A percentile compares a stretch with the other conserved stretches of the same genome.
These are phyloP conservation scores for Cardamine occulta DNA, from an alignment of 345 rosid species.

Conservation along the genomic window DNA sequence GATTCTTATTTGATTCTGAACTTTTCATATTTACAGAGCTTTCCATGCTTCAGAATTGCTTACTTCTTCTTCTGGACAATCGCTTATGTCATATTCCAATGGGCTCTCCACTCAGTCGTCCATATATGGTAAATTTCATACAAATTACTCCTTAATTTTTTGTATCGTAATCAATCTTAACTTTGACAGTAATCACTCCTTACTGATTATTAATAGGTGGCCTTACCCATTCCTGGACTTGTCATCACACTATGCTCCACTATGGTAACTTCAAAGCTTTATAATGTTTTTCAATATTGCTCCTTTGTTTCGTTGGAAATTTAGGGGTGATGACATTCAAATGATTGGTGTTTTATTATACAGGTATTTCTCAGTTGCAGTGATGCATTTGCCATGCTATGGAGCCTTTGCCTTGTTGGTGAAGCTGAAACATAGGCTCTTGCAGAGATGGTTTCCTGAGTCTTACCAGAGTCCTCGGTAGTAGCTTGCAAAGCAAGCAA, in stretches of 20 bases:
- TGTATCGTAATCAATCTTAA: constrained; percentile 12
- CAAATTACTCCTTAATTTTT: background rate
- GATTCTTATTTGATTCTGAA: background rate
- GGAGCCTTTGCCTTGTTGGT: constrained; percentile 62
- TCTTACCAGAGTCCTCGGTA: constrained; percentile 57
- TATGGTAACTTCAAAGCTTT: constrained; percentile 59
- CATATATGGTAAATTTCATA: constrained; percentile 58
- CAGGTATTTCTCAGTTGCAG: constrained; percentile 87
- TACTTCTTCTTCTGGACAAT: constrained; percentile 90
- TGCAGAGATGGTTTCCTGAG: constrained; percentile 73
- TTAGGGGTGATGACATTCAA: background rate
- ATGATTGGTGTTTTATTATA: constrained; percentile 7
- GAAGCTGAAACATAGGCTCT: constrained; percentile 67
- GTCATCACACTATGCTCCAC: constrained; percentile 80
- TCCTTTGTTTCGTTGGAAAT: background rate
- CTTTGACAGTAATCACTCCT: constrained; percentile 6
- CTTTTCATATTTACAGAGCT: constrained; percentile 58
- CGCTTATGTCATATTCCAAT: constrained; percentile 77
- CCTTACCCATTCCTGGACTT: constrained; percentile 96
- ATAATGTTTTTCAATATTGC: background rate
- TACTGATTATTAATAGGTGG: constrained; percentile 67
- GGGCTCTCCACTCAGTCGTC: constrained; percentile 79
- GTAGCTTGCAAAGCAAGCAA: constrained; percentile 33
- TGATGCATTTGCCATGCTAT: constrained; percentile 91
- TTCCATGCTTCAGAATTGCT: constrained; percentile 86